Evolutionary conservation across 495 filamentous ascomycete species (phyloP).

Genomic region (Penicillium alfredii): DNA sequence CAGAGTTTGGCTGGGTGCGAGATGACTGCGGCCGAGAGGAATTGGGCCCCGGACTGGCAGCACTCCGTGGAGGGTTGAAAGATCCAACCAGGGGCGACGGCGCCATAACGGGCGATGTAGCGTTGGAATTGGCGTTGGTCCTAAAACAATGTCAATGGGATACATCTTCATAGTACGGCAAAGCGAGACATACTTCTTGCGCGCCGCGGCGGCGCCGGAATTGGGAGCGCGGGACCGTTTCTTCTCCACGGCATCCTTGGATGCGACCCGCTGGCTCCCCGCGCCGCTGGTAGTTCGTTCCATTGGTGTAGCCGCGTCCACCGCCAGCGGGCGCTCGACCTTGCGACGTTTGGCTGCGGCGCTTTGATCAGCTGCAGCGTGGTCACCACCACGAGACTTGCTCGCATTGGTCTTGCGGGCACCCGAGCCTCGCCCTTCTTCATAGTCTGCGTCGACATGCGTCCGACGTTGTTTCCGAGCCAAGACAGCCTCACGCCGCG

Average conservation of each 20-base stretch:
- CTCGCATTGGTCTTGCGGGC: slow-evolving; percentile 52
- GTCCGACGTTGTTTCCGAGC: slow-evolving; percentile 65
- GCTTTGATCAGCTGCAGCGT: slow-evolving; percentile 35
- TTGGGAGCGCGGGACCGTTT: slow-evolving; percentile 62
- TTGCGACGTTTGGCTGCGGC: slow-evolving; percentile 65
- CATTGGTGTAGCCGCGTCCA: slow-evolving; percentile 50
- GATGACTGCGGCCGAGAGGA: slow-evolving; percentile 52
- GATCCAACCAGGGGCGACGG: slow-evolving; percentile 66
- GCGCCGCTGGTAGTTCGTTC: slow-evolving; percentile 66
- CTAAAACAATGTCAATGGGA: slow-evolving; percentile 23
- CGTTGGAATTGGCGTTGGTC: slow-evolving; percentile 44
- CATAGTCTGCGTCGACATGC: slow-evolving; percentile 69
- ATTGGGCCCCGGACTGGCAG: slow-evolving; percentile 41
- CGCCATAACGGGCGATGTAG: slow-evolving; percentile 61
- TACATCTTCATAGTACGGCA: not conserved
- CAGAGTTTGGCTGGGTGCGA: slow-evolving; percentile 63
- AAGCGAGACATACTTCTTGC: slow-evolving; percentile 58
- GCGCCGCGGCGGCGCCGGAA: slow-evolving; percentile 50
- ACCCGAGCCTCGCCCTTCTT: slow-evolving; percentile 52
- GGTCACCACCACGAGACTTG: slow-evolving; percentile 54
- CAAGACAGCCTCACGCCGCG: slow-evolving; percentile 68
- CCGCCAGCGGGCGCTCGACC: slow-evolving; percentile 56
- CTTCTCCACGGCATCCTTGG: slow-evolving; percentile 63
- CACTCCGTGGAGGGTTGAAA: slow-evolving; percentile 46
- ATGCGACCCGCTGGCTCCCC: slow-evolving; percentile 35